Evolutionary conservation across 1,139 yeast species (phyloP), one percentile per base, ranked within the genome.

Genomic region (Blastobotrys persicus): DNA sequence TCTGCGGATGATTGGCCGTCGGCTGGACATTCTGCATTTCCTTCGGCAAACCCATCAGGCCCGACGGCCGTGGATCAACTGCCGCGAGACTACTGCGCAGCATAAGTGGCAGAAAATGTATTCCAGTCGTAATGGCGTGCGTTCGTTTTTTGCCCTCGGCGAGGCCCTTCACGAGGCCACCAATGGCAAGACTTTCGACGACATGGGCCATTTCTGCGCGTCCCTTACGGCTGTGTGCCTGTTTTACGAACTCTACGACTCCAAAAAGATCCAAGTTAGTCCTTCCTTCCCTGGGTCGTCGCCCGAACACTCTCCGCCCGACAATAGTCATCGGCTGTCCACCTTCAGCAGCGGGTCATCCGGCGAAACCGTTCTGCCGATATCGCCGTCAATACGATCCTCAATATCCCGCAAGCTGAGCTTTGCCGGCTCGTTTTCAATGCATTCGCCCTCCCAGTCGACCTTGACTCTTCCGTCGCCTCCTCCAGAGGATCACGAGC

Each of bases 211-310:
- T 3, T 55, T 53, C 42, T 35, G 54, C 14, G 42, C 46, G 28
- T 46, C 51, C n/a, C 45, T 55, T 5, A 23, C 18, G 7, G 45
- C 55, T 2, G 49, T 55, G 13, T 23, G 53, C 37, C 51, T 46
- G 19, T 55, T 41, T 31, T 55, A 46, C 42, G 52, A 47, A 16
- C 40, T 33, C 37, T 44, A 42, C 35, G 59, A 55, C 44, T 41
- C 53, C 28, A 53, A 49, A 37, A 47, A 50, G 38, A n/a, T n/a
- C n/a, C n/a, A n/a, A n/a, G n/a, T n/a, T n/a, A n/a, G n/a, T n/a
- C n/a, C n/a, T n/a, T n/a, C n/a, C n/a, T n/a, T n/a, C n/a, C n/a
- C n/a, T n/a, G n/a, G n/a, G n/a, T n/a, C n/a, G n/a, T n/a, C n/a
- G n/a, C n/a, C n/a, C n/a, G n/a, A n/a, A n/a, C n/a, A n/a, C n/a